Evolutionary conservation across 2,329 filamentous ascomycete species (phyloP), one percentile per base, ranked within the genome.

Genomic region (Byssothecium circinans): DNA sequence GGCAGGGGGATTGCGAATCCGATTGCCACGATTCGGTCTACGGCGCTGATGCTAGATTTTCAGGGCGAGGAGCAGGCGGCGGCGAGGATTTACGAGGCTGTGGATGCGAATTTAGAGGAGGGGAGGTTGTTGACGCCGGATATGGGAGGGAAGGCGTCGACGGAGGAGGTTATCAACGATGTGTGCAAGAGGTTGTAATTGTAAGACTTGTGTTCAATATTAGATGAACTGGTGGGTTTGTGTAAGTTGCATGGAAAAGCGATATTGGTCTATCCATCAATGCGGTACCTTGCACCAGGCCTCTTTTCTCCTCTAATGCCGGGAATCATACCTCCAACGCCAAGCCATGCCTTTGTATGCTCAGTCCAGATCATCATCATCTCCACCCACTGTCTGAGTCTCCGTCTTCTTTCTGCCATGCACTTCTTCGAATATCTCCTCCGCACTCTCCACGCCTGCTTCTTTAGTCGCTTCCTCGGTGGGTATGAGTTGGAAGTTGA

Each of bases 11-110:
- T 99, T 67, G 91, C 94, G 59, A 99, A 99, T 76, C 94, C 94
- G 19, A 95, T 99, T 67, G 94, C 94, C 29, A 97, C 94, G 8
- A 81, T 99, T 56, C 81, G 94, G 67, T 94, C 88, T 73, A 87
- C 91, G 14, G 94, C 88, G 27, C 80, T 96, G 53, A 97, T 99
- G 94, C 80, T 99, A 57, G 92, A 97, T 79, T 99, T 97, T 75
- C 78, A 97, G 56, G 85, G 90, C 55, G 86, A 95, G 78, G 87
- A 91, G 74, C 78, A 82, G 54, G 94, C 94, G 17, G 94, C 94
- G 27, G 90, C 88, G 23, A 85, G 80, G 76, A 95, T 99, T 63
- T 96, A 97, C 73, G 81, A 84, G 50, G 94, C 94, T 18, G 91
- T 97, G 19, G 94, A 99, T 74, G 91, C 79, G 35, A 95, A 94